phyloP scores from a whole-genome alignment of 2,329 filamentous ascomycete species.

The Colletotrichum destructivum region DNA sequence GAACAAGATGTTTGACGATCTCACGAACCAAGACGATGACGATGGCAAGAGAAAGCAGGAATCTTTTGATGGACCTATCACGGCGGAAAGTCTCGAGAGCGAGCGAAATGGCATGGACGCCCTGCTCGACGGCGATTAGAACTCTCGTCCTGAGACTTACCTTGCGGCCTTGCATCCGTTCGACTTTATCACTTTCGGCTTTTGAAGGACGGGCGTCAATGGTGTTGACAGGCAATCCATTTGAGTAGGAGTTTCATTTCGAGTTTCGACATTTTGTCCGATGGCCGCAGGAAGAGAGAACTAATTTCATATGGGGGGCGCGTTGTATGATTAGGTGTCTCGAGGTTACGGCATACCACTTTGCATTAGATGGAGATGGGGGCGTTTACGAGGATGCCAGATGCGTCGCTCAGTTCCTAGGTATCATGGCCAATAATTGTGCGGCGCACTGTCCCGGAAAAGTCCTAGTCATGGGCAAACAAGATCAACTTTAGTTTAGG shows the following conservation, averaged over 20 bases:
- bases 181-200: background rate
- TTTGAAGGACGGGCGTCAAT: background rate
- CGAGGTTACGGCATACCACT: slow-evolving; percentile 34
- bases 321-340: slow-evolving; percentile 30
- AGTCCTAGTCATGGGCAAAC: background rate
- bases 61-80: slow-evolving; percentile 52
- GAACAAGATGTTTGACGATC: slow-evolving; percentile 70
- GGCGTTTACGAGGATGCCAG: slow-evolving; percentile 33
- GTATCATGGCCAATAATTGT: slow-evolving; percentile 5
- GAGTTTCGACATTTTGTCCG: background rate
- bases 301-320: background rate
- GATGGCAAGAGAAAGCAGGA: slow-evolving; percentile 61
- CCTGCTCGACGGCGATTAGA: slow-evolving; percentile 60
- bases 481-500: slow-evolving; percentile 8
- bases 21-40: slow-evolving; percentile 69
- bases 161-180: background rate
- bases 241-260: slow-evolving; percentile 17
- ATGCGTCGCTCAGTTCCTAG: slow-evolving; percentile 16
- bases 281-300: background rate
- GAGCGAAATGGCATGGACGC: slow-evolving; percentile 65
- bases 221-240: background rate
- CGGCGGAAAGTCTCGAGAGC: slow-evolving; percentile 60
- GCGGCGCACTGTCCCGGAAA: slow-evolving; percentile 6
- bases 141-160: slow-evolving; percentile 9
- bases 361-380: slow-evolving; percentile 34